Percentiles rank a stretch among this genome's conserved stretches.
These are phyloP conservation scores for Gamsiella multidivaricata DNA, from an alignment of 192 early-diverging fungal genomes.

Conservation along the genomic window DNA sequence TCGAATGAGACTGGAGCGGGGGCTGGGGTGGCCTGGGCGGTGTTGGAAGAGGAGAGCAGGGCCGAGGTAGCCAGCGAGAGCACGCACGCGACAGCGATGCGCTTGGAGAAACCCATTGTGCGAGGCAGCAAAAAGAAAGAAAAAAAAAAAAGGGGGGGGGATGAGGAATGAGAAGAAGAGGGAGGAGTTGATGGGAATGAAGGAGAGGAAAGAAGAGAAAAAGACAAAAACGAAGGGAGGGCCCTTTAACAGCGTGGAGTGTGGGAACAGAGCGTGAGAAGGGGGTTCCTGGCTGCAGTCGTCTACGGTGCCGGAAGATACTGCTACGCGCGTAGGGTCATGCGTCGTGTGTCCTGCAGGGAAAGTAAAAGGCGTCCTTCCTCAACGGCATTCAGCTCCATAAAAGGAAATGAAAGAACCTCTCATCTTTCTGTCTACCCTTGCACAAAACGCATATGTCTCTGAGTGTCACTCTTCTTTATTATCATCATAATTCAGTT, in stretches of 20 bases:
- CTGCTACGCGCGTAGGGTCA: too few relatives aligned
- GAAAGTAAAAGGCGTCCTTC: background rate
- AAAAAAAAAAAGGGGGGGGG: background rate
- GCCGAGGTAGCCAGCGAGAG: constrained; percentile 46
- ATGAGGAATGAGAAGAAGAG: background rate
- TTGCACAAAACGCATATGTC: too few relatives aligned
- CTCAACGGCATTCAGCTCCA: constrained; percentile 1
- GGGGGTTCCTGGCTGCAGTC: too few relatives aligned
- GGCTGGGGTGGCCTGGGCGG: constrained; percentile 13
- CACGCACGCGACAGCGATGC: constrained; percentile 39
- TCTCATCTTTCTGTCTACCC: too few relatives aligned
- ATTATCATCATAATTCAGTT: too few relatives aligned
- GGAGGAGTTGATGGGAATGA: background rate
- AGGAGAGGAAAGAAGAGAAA: background rate
- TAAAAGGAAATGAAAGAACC: constrained; percentile 4
- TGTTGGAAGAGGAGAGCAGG: constrained; percentile 28
- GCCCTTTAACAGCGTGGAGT: too few relatives aligned
- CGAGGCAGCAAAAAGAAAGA: background rate
- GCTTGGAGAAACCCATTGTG: constrained; percentile 42
- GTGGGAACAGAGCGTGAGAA: background rate
- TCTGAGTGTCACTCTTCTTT: too few relatives aligned
- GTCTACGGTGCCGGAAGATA: too few relatives aligned
- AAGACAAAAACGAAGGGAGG: background rate
- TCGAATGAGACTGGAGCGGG: constrained; percentile 23
- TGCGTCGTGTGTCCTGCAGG: too few relatives aligned